Evolutionary conservation across 1,284 basidiomycete genomes (phyloP).

Genomic region (Heterobasidion irregulare): DNA sequence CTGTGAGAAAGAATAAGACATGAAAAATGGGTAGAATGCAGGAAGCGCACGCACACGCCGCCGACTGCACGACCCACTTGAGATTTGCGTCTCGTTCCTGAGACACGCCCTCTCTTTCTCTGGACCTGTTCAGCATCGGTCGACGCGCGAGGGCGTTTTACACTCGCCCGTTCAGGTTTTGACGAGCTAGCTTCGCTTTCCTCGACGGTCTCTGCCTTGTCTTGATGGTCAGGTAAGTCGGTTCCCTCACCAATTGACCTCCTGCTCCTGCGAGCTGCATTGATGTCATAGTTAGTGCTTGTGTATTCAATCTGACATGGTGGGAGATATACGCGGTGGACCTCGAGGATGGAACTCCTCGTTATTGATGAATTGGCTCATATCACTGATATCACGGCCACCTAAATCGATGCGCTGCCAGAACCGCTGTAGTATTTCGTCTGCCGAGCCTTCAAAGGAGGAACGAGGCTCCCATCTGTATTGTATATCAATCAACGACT

Average conservation of each 20-base stretch:
- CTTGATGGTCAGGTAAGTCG: not conserved
- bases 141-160: not conserved
- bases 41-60: too few species aligned
- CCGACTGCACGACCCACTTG: too few species aligned
- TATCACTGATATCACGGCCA: constrained; percentile 41
- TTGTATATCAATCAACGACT: not conserved
- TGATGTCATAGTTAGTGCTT: not conserved
- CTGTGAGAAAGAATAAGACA: not conserved
- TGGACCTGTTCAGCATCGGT: not conserved
- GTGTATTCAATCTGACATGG: too few species aligned
- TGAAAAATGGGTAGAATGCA: too few species aligned
- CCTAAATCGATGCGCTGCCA: constrained; percentile 46
- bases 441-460: constrained; percentile 48
- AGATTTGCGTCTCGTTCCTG: too few species aligned
- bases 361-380: constrained; percentile 40
- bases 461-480: constrained; percentile 61
- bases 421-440: constrained; percentile 48
- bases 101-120: not conserved
- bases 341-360: constrained; percentile 49
- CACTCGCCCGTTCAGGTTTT: not conserved
- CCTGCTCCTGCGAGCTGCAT: not conserved
- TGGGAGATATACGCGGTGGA: constrained; percentile 39
- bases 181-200: not conserved
- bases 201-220: not conserved
- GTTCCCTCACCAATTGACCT: not conserved